Percentiles rank a stretch among this genome's conserved stretches.
These are phyloP conservation scores for Effrenium voratum DNA, from an alignment of 73 alveolate species.

Conservation along the genomic window DNA sequence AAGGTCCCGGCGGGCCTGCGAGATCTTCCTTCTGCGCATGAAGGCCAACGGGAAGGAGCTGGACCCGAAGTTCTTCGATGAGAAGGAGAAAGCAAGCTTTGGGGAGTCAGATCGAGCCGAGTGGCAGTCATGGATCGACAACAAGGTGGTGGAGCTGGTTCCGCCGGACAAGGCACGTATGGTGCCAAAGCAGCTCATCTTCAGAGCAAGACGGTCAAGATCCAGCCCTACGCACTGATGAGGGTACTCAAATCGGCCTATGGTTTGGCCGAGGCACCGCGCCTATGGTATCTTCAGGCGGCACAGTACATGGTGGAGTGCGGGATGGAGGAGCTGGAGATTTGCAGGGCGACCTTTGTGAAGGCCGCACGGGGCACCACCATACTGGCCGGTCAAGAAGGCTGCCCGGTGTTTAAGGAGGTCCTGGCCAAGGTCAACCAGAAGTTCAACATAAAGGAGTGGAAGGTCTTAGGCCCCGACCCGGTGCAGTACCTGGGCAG, in stretches of 20 bases:
- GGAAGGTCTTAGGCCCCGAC: neutral
- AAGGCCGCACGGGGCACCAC: too few species aligned
- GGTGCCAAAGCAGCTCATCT: neutral
- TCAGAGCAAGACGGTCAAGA: too few species aligned
- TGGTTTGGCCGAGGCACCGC: too few species aligned
- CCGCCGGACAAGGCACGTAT: neutral
- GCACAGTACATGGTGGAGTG: too few species aligned
- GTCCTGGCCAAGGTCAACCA: neutral
- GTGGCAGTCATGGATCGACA: neutral
- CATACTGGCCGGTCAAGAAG: too few species aligned
- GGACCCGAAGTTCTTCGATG: neutral
- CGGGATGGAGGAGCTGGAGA: too few species aligned
- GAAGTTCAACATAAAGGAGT: neutral
- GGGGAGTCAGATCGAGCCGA: neutral
- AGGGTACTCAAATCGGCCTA: too few species aligned
- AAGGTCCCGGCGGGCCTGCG: neutral
- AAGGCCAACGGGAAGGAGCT: slow-evolving; percentile 21
- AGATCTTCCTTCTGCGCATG: neutral
- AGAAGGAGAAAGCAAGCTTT: neutral
- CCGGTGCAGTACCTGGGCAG: neutral
- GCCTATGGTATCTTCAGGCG: too few species aligned
- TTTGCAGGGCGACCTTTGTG: too few species aligned
- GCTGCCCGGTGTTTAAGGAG: neutral
- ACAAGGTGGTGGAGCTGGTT: slow-evolving; percentile 6
- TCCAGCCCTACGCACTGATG: too few species aligned